phyloP scores from a whole-genome alignment of 2,329 filamentous ascomycete species.

The Diaporthe sp. region DNA sequence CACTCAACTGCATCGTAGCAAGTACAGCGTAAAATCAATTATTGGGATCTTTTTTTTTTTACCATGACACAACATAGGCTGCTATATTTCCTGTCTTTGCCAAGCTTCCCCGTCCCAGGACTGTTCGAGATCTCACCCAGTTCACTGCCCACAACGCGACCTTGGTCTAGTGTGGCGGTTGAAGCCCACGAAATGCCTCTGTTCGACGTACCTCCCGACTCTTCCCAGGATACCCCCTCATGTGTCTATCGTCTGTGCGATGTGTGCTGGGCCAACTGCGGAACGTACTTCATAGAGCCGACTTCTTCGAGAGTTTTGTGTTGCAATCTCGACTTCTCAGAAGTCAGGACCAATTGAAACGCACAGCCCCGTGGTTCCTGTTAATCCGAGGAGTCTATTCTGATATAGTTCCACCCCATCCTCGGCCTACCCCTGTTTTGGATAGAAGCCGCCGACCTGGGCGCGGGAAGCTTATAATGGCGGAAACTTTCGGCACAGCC shows the following conservation, averaged over 20 bases:
- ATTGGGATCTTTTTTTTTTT: background rate
- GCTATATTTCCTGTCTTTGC: no score
- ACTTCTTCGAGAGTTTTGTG: background rate
- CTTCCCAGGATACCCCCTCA: background rate
- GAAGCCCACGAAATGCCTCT: background rate
- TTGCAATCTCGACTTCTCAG: conserved; percentile 5
- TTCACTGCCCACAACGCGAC: background rate
- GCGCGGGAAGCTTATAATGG: conserved; percentile 16
- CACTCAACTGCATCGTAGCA: background rate
- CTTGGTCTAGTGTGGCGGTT: background rate
- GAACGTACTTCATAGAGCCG: conserved; percentile 25
- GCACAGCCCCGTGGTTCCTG: conserved; percentile 18
- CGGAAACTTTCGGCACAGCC: conserved; percentile 21
- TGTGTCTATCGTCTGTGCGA: background rate
- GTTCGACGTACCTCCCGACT: background rate
- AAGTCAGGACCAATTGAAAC: conserved; percentile 25
- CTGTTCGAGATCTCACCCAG: background rate
- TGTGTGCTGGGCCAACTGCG: background rate
- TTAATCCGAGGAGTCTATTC: conserved; percentile 10
- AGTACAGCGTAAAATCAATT: background rate
- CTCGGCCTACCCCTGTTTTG: conserved; percentile 28
- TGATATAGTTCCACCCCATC: background rate
- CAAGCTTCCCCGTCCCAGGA: background rate
- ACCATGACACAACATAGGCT: no score
- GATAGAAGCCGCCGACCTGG: conserved; percentile 24